These are phyloP conservation scores for Coccomyxa sp. DNA, from an alignment of 139 green algal genomes.

Conservation along the genomic window DNA sequence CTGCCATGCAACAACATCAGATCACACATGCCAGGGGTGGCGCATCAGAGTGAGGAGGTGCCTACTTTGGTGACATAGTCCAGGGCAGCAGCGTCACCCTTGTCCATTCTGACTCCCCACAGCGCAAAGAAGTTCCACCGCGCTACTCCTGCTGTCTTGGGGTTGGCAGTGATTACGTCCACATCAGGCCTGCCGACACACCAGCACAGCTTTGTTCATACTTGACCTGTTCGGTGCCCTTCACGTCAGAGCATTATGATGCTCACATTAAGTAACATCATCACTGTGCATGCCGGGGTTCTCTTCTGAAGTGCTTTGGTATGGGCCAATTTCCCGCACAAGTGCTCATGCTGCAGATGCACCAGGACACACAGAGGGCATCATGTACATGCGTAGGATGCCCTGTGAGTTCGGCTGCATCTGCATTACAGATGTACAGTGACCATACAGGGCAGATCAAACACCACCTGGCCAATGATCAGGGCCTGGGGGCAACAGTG, in stretches of 20 bases:
- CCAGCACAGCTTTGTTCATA: neutral
- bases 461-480: neutral
- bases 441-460: neutral
- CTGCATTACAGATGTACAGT: neutral
- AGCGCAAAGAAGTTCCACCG: constrained; percentile 86
- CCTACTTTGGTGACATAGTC: constrained; percentile 48
- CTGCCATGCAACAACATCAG: no score
- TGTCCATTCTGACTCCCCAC: constrained; percentile 62
- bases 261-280: neutral
- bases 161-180: constrained; percentile 74
- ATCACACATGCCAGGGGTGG: no score
- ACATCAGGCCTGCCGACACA: constrained; percentile 31
- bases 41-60: neutral
- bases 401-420: no score
- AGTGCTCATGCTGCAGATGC: no score
- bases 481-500: no score
- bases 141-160: constrained; percentile 83
- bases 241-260: neutral
- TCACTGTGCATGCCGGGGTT: neutral
- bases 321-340: no score
- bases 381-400: no score
- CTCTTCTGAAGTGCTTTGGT: neutral
- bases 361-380: neutral
- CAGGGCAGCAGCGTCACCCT: constrained; percentile 37
- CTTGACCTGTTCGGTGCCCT: no score